Evolutionary conservation across 441 rosid genomes (phyloP).

Genomic region (Euphorbia schlechtendalii): DNA sequence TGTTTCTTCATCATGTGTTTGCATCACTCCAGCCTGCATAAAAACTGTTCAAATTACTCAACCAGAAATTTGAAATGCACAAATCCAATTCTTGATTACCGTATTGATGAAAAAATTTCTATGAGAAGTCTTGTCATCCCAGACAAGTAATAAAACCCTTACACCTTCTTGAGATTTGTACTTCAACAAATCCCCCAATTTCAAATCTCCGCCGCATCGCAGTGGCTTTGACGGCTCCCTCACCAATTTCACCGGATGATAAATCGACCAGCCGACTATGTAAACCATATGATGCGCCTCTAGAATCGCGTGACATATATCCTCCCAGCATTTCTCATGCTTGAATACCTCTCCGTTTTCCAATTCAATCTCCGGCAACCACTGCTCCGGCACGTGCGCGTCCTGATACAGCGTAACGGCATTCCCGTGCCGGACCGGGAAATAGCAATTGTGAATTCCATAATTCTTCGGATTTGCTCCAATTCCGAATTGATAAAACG

Average conservation of each 20-base stretch:
- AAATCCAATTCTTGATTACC: constrained; percentile 28
- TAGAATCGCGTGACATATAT: constrained; percentile 66
- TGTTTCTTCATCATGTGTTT: constrained; percentile 87
- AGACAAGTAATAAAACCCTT: constrained; percentile 63
- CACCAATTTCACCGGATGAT: constrained; percentile 55
- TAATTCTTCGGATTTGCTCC: constrained; percentile 26
- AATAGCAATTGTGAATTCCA: constrained; percentile 51
- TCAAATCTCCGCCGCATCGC: constrained; percentile 57
- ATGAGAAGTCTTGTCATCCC: constrained; percentile 90
- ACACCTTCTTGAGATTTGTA: constrained; percentile 86
- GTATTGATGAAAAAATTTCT: constrained; percentile 61
- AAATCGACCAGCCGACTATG: constrained; percentile 71
- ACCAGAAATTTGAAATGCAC: not conserved
- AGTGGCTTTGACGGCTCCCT: constrained; percentile 53
- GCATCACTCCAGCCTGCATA: constrained; percentile 76
- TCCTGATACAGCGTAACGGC: constrained; percentile 68
- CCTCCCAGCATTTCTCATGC: constrained; percentile 77
- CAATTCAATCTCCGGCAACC: constrained; percentile 47
- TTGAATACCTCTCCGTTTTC: constrained; percentile 41
- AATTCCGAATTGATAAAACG: constrained; percentile 38
- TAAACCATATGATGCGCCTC: constrained; percentile 86
- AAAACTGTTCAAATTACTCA: not conserved
- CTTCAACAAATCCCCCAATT: constrained; percentile 63
- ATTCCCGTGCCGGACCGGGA: constrained; percentile 57
- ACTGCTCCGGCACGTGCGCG: constrained; percentile 50